Percentiles rank a stretch among this genome's conserved stretches.
These are phyloP conservation scores for Aquilaria agallochum DNA, from an alignment of 441 rosid species.

Conservation along the genomic window DNA sequence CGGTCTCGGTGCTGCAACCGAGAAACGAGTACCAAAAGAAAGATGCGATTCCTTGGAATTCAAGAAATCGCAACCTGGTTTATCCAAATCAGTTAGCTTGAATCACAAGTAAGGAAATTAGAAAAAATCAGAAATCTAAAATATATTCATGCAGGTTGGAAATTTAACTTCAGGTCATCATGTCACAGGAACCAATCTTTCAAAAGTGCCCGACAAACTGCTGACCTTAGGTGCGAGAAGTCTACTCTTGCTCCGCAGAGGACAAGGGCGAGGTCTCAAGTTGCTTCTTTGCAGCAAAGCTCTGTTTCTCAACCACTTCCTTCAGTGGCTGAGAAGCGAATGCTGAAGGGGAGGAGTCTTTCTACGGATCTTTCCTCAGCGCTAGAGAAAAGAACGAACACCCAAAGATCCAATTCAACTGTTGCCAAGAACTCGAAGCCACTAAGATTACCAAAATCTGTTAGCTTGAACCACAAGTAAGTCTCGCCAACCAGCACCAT, in stretches of 20 bases:
- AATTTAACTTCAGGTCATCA: no score
- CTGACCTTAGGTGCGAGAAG: no score
- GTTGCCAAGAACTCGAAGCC: not conserved
- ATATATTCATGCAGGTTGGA: no score
- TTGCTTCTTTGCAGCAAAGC: no score
- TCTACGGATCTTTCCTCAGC: slow-evolving; percentile 9
- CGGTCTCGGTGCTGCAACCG: slow-evolving; percentile 14
- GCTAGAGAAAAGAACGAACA: no score
- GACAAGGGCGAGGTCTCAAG: no score
- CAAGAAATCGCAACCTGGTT: slow-evolving; percentile 12
- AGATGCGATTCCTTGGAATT: slow-evolving; percentile 19
- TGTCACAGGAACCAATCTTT: no score
- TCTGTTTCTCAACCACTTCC: not conserved
- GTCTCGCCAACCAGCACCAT: slow-evolving; percentile 1
- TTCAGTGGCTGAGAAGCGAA: slow-evolving; percentile 12
- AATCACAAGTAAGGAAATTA: slow-evolving; percentile 20
- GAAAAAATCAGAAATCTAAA: no score
- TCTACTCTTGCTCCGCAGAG: no score
- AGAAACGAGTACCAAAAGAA: slow-evolving; percentile 12
- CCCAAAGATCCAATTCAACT: no score
- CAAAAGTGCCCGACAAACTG: no score
- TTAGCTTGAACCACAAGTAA: slow-evolving; percentile 27
- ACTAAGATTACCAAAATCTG: slow-evolving; percentile 22
- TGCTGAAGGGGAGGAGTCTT: slow-evolving; percentile 14
- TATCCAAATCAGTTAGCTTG: slow-evolving; percentile 26